Conservation (phyloP, 495 filamentous ascomycete genomes). For the Oleoguttula mirabilis region DNA sequence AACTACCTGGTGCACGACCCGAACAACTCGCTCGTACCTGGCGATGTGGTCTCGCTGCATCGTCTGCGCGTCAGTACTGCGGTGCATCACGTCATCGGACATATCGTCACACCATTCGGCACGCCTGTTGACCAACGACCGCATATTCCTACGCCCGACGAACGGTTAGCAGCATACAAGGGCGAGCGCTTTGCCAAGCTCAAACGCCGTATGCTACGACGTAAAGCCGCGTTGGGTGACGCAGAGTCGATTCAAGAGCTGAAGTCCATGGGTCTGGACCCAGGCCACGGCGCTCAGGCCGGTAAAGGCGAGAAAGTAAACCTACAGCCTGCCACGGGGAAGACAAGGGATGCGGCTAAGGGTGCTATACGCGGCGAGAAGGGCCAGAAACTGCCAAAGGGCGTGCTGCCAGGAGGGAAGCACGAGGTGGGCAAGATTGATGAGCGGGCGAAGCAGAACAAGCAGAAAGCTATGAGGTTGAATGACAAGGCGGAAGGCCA, state of each 20-base stretch:
- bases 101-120: conserved; percentile 64
- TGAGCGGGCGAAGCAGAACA: conserved; percentile 20
- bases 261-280: conserved; percentile 13
- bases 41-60: conserved; percentile 52
- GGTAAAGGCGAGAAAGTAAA: conserved; percentile 13
- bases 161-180: conserved; percentile 41
- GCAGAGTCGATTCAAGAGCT: conserved; percentile 10
- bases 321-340: conserved; percentile 2
- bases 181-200: conserved; percentile 31
- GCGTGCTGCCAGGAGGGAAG: conserved; percentile 22
- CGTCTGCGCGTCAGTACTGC: conserved; percentile 54
- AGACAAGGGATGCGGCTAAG: conserved; percentile 7
- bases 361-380: conserved; percentile 15
- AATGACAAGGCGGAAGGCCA: conserved; percentile 6
- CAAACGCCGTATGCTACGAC: conserved; percentile 17
- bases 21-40: conserved; percentile 53
- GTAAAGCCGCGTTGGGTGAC: conserved; percentile 7
- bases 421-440: conserved; percentile 17
- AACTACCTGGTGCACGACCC: conserved; percentile 62
- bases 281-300: conserved; percentile 12
- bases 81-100: conserved; percentile 65
- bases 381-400: conserved; percentile 21
- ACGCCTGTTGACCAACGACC: conserved; percentile 48
- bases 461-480: conserved; percentile 16
- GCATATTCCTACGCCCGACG: conserved; percentile 49